Evolutionary conservation across 2,329 filamentous ascomycete genomes (phyloP).

Genomic region (Ramularia endophylla): DNA sequence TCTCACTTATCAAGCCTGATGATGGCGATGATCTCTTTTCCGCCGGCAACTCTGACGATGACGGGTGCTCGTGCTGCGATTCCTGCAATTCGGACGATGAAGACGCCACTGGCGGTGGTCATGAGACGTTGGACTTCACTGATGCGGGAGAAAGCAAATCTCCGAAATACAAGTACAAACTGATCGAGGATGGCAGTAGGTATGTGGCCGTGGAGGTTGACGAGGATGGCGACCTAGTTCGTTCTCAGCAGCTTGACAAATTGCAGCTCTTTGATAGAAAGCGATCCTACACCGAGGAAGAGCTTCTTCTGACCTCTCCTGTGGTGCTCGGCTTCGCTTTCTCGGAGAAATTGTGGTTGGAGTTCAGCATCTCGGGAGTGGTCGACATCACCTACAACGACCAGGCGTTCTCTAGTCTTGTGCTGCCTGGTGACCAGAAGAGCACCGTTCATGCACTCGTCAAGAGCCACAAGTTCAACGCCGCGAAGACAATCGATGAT

Average conservation of each 20-base stretch:
- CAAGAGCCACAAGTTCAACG: slow-evolving; percentile 76
- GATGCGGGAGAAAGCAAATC: slow-evolving; percentile 43
- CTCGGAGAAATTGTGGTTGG: slow-evolving; percentile 82
- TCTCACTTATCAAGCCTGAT: slow-evolving; percentile 67
- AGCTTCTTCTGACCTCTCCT: slow-evolving; percentile 76
- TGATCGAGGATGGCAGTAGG: slow-evolving; percentile 42
- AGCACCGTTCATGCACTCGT: slow-evolving; percentile 71
- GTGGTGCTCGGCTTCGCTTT: slow-evolving; percentile 85
- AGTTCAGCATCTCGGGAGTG: slow-evolving; percentile 75
- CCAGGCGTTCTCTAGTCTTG: slow-evolving; percentile 73
- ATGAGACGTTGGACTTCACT: slow-evolving; percentile 45
- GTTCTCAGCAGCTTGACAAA: slow-evolving; percentile 53
- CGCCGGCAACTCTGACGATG: slow-evolving; percentile 44
- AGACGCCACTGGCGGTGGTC: slow-evolving; percentile 39
- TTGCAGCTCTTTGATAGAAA: slow-evolving; percentile 36
- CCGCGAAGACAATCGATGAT: slow-evolving; percentile 73
- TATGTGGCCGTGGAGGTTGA: slow-evolving; percentile 52
- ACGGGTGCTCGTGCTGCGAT: slow-evolving; percentile 34
- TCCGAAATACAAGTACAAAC: slow-evolving; percentile 34
- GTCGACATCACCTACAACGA: slow-evolving; percentile 81
- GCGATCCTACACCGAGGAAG: slow-evolving; percentile 64
- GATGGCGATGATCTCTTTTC: slow-evolving; percentile 45
- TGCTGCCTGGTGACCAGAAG: slow-evolving; percentile 60
- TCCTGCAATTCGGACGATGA: slow-evolving; percentile 34
- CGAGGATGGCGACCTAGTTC: slow-evolving; percentile 50